Evolutionary conservation across 2,329 filamentous ascomycete species (phyloP).

Genomic region (Aureobasidium sp.): DNA sequence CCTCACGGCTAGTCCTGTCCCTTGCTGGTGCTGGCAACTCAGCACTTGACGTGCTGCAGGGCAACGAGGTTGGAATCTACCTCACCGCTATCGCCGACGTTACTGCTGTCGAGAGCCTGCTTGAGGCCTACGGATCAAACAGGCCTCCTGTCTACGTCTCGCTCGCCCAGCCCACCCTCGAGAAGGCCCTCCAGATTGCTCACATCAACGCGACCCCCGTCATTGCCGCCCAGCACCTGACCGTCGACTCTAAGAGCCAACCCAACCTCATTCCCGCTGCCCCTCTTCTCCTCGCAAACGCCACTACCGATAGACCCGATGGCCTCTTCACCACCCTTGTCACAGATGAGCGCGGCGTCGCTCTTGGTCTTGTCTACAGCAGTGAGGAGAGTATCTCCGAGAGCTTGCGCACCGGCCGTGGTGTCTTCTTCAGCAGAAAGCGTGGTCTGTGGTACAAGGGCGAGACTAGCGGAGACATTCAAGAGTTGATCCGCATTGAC

Average conservation of each 20-base stretch:
- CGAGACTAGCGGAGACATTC: conserved; percentile 85
- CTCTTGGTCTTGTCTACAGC: conserved; percentile 88
- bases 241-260: conserved; percentile 55
- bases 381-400: conserved; percentile 84
- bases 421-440: conserved; percentile 95
- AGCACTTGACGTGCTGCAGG: conserved; percentile 34
- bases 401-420: conserved; percentile 70
- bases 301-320: conserved; percentile 75
- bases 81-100: conserved; percentile 33
- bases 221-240: conserved; percentile 63
- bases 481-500: conserved; percentile 76
- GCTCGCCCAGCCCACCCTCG: conserved; percentile 35
- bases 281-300: conserved; percentile 64
- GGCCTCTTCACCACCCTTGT: conserved; percentile 85
- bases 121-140: conserved; percentile 44
- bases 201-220: conserved; percentile 57
- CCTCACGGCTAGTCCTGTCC: conserved; percentile 51
- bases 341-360: conserved; percentile 76
- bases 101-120: conserved; percentile 38
- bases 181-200: conserved; percentile 36
- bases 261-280: conserved; percentile 57
- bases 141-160: conserved; percentile 46
- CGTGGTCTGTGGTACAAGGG: conserved; percentile 96
- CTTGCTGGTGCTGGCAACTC: conserved; percentile 39
- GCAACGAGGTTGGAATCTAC: conserved; percentile 40